phyloP scores from a whole-genome alignment of 768 basidiomycete genomes.

The Boletus rufocinnamomeus region DNA sequence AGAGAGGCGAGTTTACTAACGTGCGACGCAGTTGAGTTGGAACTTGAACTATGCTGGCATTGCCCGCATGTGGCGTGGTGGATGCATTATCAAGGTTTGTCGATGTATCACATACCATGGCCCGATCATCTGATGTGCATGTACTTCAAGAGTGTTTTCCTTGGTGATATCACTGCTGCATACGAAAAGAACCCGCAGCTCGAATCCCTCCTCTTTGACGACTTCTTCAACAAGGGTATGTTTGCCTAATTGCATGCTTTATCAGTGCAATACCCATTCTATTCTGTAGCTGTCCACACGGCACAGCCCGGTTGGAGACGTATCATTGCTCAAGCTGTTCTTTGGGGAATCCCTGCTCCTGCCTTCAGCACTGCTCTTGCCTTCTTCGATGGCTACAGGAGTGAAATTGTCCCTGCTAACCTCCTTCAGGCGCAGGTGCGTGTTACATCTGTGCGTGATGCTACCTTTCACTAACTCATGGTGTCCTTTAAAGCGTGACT shows the following conservation, averaged over 20 bases:
- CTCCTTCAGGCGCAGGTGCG: slow-evolving; percentile 88
- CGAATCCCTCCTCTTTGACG: slow-evolving; percentile 92
- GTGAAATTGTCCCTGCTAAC: slow-evolving; percentile 92
- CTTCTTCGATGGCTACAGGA: slow-evolving; percentile 99
- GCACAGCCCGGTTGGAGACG: slow-evolving; percentile 99
- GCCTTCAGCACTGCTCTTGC: slow-evolving; percentile 98
- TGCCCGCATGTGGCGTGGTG: slow-evolving; percentile 99
- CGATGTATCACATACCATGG: slow-evolving; percentile 10
- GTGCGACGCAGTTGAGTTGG: slow-evolving; percentile 62
- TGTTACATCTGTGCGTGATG: slow-evolving; percentile 3
- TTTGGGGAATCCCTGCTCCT: slow-evolving; percentile 97
- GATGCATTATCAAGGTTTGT: slow-evolving; percentile 94
- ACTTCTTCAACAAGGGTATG: slow-evolving; percentile 94
- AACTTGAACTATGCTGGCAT: slow-evolving; percentile 97
- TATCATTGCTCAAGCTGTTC: slow-evolving; percentile 90
- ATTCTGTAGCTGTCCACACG: slow-evolving; percentile 71
- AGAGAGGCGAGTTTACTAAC: slow-evolving; percentile 8
- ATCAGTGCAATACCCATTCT: slow-evolving; percentile 5
- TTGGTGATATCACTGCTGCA: slow-evolving; percentile 88
- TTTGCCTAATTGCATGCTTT: background rate
- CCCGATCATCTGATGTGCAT: slow-evolving; percentile 9
- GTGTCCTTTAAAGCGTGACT: slow-evolving; percentile 71
- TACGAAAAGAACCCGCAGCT: slow-evolving; percentile 83
- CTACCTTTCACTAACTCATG: slow-evolving; percentile 3
- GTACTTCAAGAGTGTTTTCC: slow-evolving; percentile 76